Conservation (phyloP, 371 early-diverging fungal genomes). For the Rhizopus sp. region DNA sequence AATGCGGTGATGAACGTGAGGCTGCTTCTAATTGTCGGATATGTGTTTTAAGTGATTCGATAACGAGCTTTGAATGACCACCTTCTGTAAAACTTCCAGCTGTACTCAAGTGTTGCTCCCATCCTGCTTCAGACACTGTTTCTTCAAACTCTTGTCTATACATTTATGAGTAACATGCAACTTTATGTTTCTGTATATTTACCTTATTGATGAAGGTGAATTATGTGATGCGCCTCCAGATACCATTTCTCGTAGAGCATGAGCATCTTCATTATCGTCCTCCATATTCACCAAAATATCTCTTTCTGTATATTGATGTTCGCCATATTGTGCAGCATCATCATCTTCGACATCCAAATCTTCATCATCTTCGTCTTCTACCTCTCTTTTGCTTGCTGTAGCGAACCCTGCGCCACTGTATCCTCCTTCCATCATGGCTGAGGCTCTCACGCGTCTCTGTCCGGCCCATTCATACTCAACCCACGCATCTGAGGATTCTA, state of each 20-base stretch:
- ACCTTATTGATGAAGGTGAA: conserved; percentile 20
- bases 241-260: conserved; percentile 50
- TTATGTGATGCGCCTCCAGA: conserved; percentile 30
- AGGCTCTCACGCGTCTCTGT: conserved; percentile 78
- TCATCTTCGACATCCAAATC: conserved; percentile 84
- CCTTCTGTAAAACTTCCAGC: conserved; percentile 19
- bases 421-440: conserved; percentile 85
- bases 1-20: conserved; percentile 59
- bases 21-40: conserved; percentile 68
- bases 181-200: conserved; percentile 4
- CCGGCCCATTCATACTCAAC: conserved; percentile 89
- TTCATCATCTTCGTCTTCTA: conserved; percentile 72
- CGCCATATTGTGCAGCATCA: conserved; percentile 72
- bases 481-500: conserved; percentile 35
- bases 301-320: conserved; percentile 71
- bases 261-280: conserved; percentile 57
- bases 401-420: conserved; percentile 62
- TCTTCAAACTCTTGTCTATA: conserved; percentile 41
- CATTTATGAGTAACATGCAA: conserved; percentile 9
- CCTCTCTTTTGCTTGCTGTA: conserved; percentile 46
- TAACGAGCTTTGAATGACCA: conserved; percentile 62
- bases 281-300: conserved; percentile 54
- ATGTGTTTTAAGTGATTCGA: conserved; percentile 77
- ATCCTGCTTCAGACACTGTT: conserved; percentile 36
- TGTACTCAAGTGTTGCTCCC: conserved; percentile 22